Percentiles rank a stretch among this genome's conserved stretches.
Evolutionary conservation across 2,329 filamentous ascomycete genomes (phyloP).

Genomic region (Aspergillus uvarum): DNA sequence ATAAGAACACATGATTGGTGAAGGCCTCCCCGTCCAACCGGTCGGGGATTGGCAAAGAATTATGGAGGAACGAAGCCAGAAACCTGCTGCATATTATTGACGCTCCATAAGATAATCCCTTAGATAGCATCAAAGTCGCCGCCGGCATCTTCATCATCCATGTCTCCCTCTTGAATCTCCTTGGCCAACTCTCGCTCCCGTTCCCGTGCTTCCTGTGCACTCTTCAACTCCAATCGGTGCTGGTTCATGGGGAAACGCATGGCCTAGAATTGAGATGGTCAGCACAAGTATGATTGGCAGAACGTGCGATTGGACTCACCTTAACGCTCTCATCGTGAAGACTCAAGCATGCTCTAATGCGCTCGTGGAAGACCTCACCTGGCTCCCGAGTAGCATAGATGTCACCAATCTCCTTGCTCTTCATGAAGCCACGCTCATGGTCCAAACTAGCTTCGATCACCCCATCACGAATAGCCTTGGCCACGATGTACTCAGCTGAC

Average conservation of each 20-base stretch:
- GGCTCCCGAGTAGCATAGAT: slow-evolving; percentile 95
- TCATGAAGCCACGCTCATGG: slow-evolving; percentile 94
- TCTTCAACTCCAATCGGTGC: slow-evolving; percentile 94
- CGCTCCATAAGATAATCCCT: slow-evolving; percentile 25
- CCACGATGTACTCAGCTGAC: slow-evolving; percentile 97
- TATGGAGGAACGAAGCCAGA: slow-evolving; percentile 16
- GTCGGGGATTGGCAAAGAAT: slow-evolving; percentile 16
- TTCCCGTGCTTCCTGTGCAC: slow-evolving; percentile 96
- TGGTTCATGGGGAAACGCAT: slow-evolving; percentile 99
- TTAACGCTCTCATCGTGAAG: slow-evolving; percentile 98
- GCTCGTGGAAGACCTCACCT: slow-evolving; percentile 95
- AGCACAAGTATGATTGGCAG: neutral
- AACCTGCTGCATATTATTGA: slow-evolving; percentile 22
- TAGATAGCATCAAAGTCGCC: slow-evolving; percentile 97
- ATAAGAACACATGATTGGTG: slow-evolving; percentile 30
- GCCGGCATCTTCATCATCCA: slow-evolving; percentile 93
- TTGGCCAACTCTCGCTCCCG: slow-evolving; percentile 95
- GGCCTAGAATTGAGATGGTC: slow-evolving; percentile 56
- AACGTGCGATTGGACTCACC: slow-evolving; percentile 52
- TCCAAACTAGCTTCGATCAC: slow-evolving; percentile 95
- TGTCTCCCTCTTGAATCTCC: slow-evolving; percentile 96
- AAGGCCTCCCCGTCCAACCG: slow-evolving; percentile 15
- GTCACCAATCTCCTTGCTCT: slow-evolving; percentile 94
- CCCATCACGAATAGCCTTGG: slow-evolving; percentile 95
- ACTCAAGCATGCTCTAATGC: slow-evolving; percentile 85